A percentile compares a stretch with the other conserved stretches of the same genome.
Evolutionary conservation across 345 rosid species (phyloP).

Genomic region (thale cress (Arabidopsis thaliana)): DNA sequence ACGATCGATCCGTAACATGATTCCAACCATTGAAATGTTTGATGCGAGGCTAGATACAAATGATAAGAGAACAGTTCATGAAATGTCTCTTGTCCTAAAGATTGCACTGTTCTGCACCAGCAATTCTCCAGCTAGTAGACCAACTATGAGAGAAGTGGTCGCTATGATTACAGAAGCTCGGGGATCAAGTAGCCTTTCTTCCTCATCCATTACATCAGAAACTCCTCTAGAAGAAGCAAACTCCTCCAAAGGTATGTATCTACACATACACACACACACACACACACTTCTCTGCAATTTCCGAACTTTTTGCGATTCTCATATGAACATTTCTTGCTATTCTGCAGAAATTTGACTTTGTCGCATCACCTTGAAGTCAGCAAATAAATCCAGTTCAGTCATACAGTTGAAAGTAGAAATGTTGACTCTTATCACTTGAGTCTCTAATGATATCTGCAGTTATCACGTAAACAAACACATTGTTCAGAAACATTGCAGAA

Average conservation of each 20-base stretch:
- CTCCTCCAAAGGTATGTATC: conserved; percentile 28
- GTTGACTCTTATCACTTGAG: conserved; percentile 17
- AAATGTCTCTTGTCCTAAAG: conserved; percentile 71
- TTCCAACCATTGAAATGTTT: conserved; percentile 55
- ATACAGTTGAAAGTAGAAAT: background rate
- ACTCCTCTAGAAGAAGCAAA: conserved; percentile 43
- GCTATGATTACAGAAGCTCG: conserved; percentile 70
- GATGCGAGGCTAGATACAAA: conserved; percentile 58
- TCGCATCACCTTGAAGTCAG: conserved; percentile 36
- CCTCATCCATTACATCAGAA: conserved; percentile 54
- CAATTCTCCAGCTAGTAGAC: conserved; percentile 63
- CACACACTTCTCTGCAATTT: conserved; percentile 31
- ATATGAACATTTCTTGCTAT: conserved; percentile 4
- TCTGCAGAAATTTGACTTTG: conserved; percentile 42
- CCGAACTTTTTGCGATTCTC: conserved; percentile 42
- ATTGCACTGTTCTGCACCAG: conserved; percentile 83
- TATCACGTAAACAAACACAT: conserved; percentile 21
- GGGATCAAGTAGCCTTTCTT: conserved; percentile 40
- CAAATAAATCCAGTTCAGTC: conserved; percentile 10
- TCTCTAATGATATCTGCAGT: conserved; percentile 13
- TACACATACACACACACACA: conserved; percentile 1
- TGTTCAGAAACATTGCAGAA: conserved; percentile 24
- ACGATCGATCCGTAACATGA: conserved; percentile 55
- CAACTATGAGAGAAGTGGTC: conserved; percentile 79
- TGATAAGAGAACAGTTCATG: conserved; percentile 50